Conservation (phyloP, 345 rosid genomes). For the Melaleuca alternifolia region DNA sequence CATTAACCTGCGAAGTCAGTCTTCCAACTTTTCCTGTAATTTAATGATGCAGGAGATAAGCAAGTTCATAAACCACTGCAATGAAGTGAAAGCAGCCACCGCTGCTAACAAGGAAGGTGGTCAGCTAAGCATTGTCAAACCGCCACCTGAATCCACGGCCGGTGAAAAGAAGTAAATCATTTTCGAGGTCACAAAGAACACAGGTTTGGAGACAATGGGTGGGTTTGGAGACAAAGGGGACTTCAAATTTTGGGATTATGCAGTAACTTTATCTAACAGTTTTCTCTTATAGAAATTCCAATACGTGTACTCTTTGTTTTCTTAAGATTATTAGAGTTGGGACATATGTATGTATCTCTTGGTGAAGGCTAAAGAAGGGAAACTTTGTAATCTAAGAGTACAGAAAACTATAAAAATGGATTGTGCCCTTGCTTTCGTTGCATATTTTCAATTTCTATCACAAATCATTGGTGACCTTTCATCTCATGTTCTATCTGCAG, state of each 20-base stretch:
- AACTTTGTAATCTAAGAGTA: background rate
- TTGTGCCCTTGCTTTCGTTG: background rate
- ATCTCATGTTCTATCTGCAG: too few species aligned
- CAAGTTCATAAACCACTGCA: slow-evolving; percentile 84
- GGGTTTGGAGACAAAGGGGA: background rate
- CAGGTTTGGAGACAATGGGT: background rate
- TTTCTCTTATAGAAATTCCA: background rate
- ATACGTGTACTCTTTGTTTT: background rate
- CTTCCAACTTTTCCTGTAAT: background rate
- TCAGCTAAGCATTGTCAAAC: slow-evolving; percentile 51
- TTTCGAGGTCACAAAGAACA: background rate
- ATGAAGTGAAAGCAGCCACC: slow-evolving; percentile 76
- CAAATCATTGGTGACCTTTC: too few species aligned
- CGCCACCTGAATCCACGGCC: slow-evolving; percentile 21
- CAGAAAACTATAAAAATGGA: background rate
- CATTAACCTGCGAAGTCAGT: background rate
- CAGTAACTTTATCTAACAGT: background rate
- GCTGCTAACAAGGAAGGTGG: slow-evolving; percentile 76
- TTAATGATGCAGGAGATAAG: slow-evolving; percentile 44
- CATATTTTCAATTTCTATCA: background rate
- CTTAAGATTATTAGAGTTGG: background rate
- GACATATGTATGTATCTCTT: background rate
- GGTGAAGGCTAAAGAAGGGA: background rate
- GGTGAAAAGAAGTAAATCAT: slow-evolving; percentile 27
- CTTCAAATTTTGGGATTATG: background rate